Conservation (phyloP, 768 basidiomycete species). For the Candolleomyces eurysporus region DNA sequence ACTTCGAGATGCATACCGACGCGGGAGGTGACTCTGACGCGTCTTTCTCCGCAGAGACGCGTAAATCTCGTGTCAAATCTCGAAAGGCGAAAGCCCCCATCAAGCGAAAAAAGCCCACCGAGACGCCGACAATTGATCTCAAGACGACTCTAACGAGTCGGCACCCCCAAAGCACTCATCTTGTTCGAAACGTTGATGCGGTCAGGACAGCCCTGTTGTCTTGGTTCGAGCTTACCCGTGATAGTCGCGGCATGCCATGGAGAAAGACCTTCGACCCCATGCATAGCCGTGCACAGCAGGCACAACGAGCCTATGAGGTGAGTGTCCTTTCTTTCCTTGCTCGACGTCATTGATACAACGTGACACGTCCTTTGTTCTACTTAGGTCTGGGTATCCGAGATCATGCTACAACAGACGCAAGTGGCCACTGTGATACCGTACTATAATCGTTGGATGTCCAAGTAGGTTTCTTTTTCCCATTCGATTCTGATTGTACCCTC, state of each 20-base stretch:
- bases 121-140: not conserved
- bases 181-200: not conserved
- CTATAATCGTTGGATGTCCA: conserved; percentile 84
- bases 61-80: not conserved
- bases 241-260: conserved; percentile 88
- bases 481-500: not conserved
- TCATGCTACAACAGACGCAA: conserved; percentile 97
- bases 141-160: not conserved
- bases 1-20: not conserved
- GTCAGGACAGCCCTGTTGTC: conserved; percentile 45
- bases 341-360: not conserved
- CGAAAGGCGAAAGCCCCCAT: not conserved
- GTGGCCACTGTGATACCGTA: conserved; percentile 93
- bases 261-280: conserved; percentile 65
- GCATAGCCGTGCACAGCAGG: conserved; percentile 54
- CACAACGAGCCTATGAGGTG: conserved; percentile 92
- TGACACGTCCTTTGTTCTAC: conserved; percentile 1
- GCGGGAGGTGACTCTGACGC: conserved; percentile 1
- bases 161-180: not conserved
- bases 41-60: conserved; percentile 3
- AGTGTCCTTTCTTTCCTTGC: conserved; percentile 6
- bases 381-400: conserved; percentile 87
- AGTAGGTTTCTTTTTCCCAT: conserved; percentile 39
- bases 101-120: conserved; percentile 1
- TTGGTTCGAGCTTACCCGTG: conserved; percentile 75